phyloP scores from a whole-genome alignment of 495 filamentous ascomycete genomes.

The Tuber umbilicatum region DNA sequence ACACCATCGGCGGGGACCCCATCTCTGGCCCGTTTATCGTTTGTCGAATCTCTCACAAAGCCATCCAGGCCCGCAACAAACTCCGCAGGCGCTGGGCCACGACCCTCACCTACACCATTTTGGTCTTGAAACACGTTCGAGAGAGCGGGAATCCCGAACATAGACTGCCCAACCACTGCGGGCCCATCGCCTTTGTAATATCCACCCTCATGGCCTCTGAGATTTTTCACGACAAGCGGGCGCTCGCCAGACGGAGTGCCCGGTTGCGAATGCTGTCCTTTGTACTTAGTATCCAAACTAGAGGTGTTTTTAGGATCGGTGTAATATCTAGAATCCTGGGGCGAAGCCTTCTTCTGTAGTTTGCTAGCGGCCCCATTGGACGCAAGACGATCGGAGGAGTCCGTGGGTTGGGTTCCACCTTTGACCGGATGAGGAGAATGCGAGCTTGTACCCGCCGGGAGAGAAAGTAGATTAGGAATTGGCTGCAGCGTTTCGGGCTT shows the following conservation, averaged over 20 bases:
- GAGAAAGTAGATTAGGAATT: not conserved
- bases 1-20: conserved; percentile 22
- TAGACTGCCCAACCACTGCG: not conserved
- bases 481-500: not conserved
- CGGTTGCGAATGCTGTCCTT: not conserved
- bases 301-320: not conserved
- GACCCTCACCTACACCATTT: conserved; percentile 5
- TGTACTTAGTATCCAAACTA: not conserved
- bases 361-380: not conserved
- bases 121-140: not conserved
- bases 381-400: conserved; percentile 2
- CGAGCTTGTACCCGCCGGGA: not conserved
- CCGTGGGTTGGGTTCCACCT: conserved; percentile 7
- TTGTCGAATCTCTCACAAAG: conserved; percentile 31
- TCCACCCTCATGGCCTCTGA: conserved; percentile 14
- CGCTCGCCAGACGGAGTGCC: not conserved
- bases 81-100: conserved; percentile 21
- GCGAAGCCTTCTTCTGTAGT: not conserved
- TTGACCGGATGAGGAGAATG: conserved; percentile 6
- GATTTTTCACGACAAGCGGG: conserved; percentile 6
- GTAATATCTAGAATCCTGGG: not conserved
- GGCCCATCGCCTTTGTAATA: not conserved
- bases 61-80: conserved; percentile 30
- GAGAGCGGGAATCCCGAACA: not conserved
- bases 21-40: conserved; percentile 32